Percentiles rank a stretch among this genome's conserved stretches.
These are phyloP conservation scores for Phoma herbarum DNA, from an alignment of 2,329 filamentous ascomycete genomes.

Conservation along the genomic window DNA sequence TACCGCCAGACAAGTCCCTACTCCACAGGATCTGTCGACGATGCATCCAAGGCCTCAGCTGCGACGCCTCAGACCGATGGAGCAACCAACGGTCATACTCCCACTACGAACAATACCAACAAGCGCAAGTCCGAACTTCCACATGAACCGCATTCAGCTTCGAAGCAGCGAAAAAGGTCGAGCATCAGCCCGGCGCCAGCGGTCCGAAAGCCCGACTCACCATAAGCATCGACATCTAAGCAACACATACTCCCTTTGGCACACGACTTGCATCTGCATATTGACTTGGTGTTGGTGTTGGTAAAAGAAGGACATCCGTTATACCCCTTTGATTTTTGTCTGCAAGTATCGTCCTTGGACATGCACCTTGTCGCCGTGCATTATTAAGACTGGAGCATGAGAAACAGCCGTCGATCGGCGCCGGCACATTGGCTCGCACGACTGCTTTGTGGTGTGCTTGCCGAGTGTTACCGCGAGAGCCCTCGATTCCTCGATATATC, in stretches of 20 bases:
- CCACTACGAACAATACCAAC: slow-evolving; percentile 19
- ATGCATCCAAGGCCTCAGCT: slow-evolving; percentile 15
- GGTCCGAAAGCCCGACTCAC: slow-evolving; percentile 26
- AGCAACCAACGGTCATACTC: slow-evolving; percentile 8
- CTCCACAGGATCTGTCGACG: slow-evolving; percentile 13
- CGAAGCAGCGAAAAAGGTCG: slow-evolving; percentile 27
- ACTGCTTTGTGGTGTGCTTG: background rate
- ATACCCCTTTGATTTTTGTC: slow-evolving; percentile 29
- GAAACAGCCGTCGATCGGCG: background rate
- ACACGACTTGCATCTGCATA: slow-evolving; percentile 31
- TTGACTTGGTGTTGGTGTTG: slow-evolving; percentile 29
- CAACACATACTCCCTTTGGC: slow-evolving; percentile 11
- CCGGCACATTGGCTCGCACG: background rate
- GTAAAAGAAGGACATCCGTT: slow-evolving; percentile 29
- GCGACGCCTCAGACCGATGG: slow-evolving; percentile 1
- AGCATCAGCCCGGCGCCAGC: slow-evolving; percentile 22
- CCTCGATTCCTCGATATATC: background rate
- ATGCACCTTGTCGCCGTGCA: background rate
- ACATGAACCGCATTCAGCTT: slow-evolving; percentile 11
- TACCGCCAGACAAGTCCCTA: slow-evolving; percentile 9
- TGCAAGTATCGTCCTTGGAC: slow-evolving; percentile 1
- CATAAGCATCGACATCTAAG: slow-evolving; percentile 13
- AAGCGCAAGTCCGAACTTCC: slow-evolving; percentile 35
- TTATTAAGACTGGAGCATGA: background rate
- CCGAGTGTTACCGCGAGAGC: background rate